Evolutionary conservation across 768 basidiomycete genomes (phyloP), one percentile per base, ranked within the genome.

Genomic region (Panaeolus papilionaceus): DNA sequence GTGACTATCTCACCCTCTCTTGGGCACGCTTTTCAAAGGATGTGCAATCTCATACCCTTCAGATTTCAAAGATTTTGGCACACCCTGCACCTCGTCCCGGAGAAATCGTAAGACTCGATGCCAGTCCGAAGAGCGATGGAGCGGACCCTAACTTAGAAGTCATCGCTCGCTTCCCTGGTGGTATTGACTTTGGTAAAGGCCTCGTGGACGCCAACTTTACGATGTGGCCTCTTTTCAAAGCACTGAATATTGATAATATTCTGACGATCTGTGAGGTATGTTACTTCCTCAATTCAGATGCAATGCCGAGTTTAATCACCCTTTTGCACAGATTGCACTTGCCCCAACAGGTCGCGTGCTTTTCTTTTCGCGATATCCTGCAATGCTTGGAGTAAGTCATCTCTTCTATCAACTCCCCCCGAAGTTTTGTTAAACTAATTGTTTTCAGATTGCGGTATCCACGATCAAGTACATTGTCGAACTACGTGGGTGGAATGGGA

Each of bases 141-240:
- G 77, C 81, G 4, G 83, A 85, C 28, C 81, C 83, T 6, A 84
- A 81, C 66, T 82, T 96, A 40, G 94, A 96, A 75, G 93, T 96
- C 66, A 90, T 95, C 44, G 92, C 94, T 26, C 89, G 94, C 62
- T 95, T 96, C 81, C 94, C 94, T 33, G 95, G 95, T n/a, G 93
- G 94, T 20, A 86, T 97, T 54, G 95, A 97, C 78, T 96, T 97
- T 73, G 94, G 95, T 33, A 87, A 90, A 49, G 95, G 95, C 0
- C 82, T 97, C 61, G 93, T 96, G 39, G 94, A 96, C 71, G 93
- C 95, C 75, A 96, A 97, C 78, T 96, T 96, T 75, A 95, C 95
- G 44, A 93, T 98, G 88, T 99, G 95, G 95, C 96, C 96, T 1
- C 75, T 99, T 62, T 98, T 98, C 85, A 92, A 95, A 76, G 92